A percentile compares a stretch with the other conserved stretches of the same genome.
phyloP scores from a whole-genome alignment of 352 stramenopile genomes.

The Pythium brachiatum region DNA sequence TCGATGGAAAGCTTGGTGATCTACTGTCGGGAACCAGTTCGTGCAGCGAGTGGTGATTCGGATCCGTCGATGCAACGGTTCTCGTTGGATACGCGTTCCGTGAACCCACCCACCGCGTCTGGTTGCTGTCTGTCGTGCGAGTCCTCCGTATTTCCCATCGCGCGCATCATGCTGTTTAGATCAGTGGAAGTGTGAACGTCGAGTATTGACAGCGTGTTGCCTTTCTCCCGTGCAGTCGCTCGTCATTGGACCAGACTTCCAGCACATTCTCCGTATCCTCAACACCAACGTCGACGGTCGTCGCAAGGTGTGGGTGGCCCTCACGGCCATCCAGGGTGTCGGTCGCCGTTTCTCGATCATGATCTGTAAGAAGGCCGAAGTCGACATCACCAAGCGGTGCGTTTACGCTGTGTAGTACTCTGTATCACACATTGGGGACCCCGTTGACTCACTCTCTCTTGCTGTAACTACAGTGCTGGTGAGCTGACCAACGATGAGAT shows the following conservation, averaged over 20 bases:
- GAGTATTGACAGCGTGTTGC: constrained; percentile 17
- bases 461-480: constrained; percentile 74
- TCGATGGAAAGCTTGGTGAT: background rate
- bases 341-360: constrained; percentile 86
- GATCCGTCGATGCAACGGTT: background rate
- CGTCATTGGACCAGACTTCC: constrained; percentile 96
- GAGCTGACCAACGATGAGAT: constrained; percentile 99
- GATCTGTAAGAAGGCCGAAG: constrained; percentile 99
- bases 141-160: background rate
- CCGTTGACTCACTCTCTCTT: background rate
- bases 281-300: constrained; percentile 99
- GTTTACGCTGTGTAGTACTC: background rate
- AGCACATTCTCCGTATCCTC: constrained; percentile 99
- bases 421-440: background rate
- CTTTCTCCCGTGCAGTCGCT: constrained; percentile 60
- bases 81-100: background rate
- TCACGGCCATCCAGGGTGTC: constrained; percentile 86
- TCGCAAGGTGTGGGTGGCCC: constrained; percentile 88
- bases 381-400: constrained; percentile 97
- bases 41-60: background rate
- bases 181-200: background rate
- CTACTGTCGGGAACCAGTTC: background rate
- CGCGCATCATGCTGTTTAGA: constrained; percentile 7
- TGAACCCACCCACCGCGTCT: background rate
- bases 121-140: background rate